Evolutionary conservation across 495 filamentous ascomycete species (phyloP), one percentile per base, ranked within the genome.

Genomic region (Penicillium cataractarum): DNA sequence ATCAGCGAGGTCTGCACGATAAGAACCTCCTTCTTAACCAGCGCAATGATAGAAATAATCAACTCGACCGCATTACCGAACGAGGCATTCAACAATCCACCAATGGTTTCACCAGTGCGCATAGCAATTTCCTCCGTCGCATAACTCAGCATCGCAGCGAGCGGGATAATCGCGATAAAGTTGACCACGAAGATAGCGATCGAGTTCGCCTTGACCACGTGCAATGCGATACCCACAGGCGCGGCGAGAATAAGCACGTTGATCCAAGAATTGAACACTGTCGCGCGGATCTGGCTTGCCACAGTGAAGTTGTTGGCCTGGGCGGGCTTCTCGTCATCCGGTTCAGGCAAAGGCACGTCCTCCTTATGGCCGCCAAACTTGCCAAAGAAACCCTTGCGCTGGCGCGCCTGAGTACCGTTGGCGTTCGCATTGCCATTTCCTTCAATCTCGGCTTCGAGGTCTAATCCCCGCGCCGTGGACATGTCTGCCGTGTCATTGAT

Each of bases 1-100:
- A 97, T 91, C 13, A 97, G 78, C 3, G 93, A 97, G 1, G 93
- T 96, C 74, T 97, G 90, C 4, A 97, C 94, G 66, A 98, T 96
- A 42, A 90, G 80, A 27, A 96, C 84, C 75, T 98, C 82, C 37
- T 82, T 71, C 55, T 93, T 78, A 22, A 82, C 75, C 40, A 97
- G 78, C 0, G 92, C 92, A 52, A 97, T 88, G 65, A 97, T 89
- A 19, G 91, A 88, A 39, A 97, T 90, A 63, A 97, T 97, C 63
- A 97, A 72, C 71, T 97, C 93, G 60, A 97, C 92, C 6, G 93
- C 93, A 68, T 97, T 97, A 49, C 74, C 93, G 71, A 97, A 96
- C 24, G 88, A 87, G 26, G 93, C 93, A 71, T 97, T 97, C 26
- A 97, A 76, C 32, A 97, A 77, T 32, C 93, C 93, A 58, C 93